phyloP scores from a whole-genome alignment of 805 yeast genomes.

The Zygoascus tannicola region DNA sequence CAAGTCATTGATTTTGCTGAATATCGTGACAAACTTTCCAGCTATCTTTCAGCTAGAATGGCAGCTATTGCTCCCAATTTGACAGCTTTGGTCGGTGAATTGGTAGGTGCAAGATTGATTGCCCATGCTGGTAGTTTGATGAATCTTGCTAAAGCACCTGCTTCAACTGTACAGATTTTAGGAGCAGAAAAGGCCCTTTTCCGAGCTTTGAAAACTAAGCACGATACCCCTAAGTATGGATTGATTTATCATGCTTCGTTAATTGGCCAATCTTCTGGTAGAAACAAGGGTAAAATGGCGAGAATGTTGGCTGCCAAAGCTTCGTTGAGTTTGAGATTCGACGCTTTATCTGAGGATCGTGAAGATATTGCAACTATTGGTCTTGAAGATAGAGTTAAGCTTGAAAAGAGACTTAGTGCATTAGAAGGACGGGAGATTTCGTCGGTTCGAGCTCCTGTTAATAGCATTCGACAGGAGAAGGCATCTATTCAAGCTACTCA shows the following conservation, averaged over 20 bases:
- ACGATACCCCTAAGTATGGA: conserved; percentile 98
- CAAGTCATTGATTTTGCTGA: conserved; percentile 94
- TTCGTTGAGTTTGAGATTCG: conserved; percentile 92
- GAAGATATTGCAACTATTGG: conserved; percentile 87
- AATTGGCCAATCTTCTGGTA: conserved; percentile 96
- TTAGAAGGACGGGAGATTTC: conserved; percentile 95
- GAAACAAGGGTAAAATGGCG: conserved; percentile 97
- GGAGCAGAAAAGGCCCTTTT: conserved; percentile 99
- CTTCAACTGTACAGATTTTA: conserved; percentile 94
- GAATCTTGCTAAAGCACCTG: conserved; percentile 95
- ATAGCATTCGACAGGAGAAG: conserved; percentile 68
- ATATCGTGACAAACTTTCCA: conserved; percentile 91
- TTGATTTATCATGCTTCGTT: conserved; percentile 91
- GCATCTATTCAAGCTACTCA: conserved; percentile 75
- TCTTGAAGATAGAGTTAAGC: conserved; percentile 80
- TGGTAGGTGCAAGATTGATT: conserved; percentile 95
- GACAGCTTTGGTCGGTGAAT: conserved; percentile 92
- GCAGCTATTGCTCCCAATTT: conserved; percentile 98
- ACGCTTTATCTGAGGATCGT: conserved; percentile 93
- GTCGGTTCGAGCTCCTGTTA: conserved; percentile 68
- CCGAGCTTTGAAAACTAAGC: conserved; percentile 97
- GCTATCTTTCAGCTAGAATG: conserved; percentile 89
- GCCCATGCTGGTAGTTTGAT: conserved; percentile 95
- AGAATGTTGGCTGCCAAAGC: conserved; percentile 98
- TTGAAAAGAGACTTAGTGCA: conserved; percentile 88